These are phyloP conservation scores for Sclerotinia glacialis DNA, from an alignment of 2,329 filamentous ascomycete genomes.

Conservation along the genomic window DNA sequence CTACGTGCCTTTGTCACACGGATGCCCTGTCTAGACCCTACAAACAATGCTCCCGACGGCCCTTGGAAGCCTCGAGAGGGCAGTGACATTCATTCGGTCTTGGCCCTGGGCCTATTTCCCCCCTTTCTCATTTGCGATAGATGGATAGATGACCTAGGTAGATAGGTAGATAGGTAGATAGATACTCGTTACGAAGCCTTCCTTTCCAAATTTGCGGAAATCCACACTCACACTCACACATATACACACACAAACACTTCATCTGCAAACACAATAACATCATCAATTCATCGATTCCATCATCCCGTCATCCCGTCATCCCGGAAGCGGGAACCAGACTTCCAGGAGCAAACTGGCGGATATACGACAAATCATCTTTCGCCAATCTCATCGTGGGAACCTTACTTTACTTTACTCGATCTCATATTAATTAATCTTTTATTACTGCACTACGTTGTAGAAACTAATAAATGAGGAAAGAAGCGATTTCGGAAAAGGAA, in stretches of 20 bases:
- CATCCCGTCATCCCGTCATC: too few species aligned
- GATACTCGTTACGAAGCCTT: background rate
- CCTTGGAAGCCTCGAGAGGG: conserved; percentile 15
- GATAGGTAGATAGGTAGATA: too few species aligned
- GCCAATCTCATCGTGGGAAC: conserved; percentile 8
- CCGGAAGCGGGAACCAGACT: background rate
- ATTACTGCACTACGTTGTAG: too few species aligned
- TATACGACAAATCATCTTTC: conserved; percentile 20
- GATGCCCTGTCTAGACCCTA: conserved; percentile 12
- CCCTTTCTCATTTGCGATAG: background rate
- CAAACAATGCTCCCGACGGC: conserved; percentile 10
- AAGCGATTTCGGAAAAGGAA: conserved; percentile 5
- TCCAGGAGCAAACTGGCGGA: conserved; percentile 9
- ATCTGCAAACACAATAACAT: background rate
- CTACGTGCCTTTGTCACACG: background rate
- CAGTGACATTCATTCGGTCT: conserved; percentile 18
- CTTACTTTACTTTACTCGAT: too few species aligned
- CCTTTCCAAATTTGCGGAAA: background rate
- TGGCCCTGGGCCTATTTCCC: background rate
- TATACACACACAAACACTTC: background rate
- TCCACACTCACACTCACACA: background rate
- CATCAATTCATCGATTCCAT: background rate
- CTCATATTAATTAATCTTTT: too few species aligned
- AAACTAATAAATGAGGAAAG: too few species aligned
- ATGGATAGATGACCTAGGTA: background rate